Percentiles rank a stretch among this genome's conserved stretches.
Evolutionary conservation across 768 basidiomycete genomes (phyloP).

Genomic region (Terana coerulea): DNA sequence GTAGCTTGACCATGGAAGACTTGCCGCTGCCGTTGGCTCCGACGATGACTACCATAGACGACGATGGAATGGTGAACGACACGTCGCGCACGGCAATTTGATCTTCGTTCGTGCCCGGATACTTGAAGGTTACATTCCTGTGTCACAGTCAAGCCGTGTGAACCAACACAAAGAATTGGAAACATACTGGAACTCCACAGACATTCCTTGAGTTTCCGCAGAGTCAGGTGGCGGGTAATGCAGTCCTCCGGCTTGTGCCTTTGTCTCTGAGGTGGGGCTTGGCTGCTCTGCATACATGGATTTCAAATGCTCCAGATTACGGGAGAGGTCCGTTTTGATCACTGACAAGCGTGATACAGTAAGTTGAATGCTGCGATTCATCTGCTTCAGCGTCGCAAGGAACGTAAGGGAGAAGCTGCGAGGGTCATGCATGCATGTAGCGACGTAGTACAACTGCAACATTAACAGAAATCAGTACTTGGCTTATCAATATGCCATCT

Average conservation of each 20-base stretch:
- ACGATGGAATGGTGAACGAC: constrained; percentile 37
- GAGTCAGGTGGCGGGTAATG: neutral
- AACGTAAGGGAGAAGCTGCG: neutral
- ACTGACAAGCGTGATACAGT: neutral
- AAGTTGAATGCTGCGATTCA: neutral
- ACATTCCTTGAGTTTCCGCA: neutral
- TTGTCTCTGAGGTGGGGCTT: neutral
- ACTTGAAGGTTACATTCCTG: constrained; percentile 51
- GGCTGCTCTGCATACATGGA: neutral
- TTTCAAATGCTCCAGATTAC: neutral
- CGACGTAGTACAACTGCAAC: no score
- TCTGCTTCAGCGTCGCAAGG: constrained; percentile 4
- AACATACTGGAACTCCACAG: neutral
- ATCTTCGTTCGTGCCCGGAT: constrained; percentile 40
- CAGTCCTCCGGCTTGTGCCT: neutral
- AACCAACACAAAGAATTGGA: neutral
- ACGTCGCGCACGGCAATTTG: constrained; percentile 33
- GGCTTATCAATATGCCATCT: no score
- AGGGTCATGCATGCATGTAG: neutral
- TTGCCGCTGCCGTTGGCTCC: constrained; percentile 57
- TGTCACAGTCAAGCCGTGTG: neutral
- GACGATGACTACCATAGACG: constrained; percentile 52
- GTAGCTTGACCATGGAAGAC: constrained; percentile 35
- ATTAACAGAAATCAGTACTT: no score
- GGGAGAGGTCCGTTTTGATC: neutral